These are phyloP conservation scores for Kazachstania sp. DNA, from an alignment of 1,139 yeast species.

Conservation along the genomic window DNA sequence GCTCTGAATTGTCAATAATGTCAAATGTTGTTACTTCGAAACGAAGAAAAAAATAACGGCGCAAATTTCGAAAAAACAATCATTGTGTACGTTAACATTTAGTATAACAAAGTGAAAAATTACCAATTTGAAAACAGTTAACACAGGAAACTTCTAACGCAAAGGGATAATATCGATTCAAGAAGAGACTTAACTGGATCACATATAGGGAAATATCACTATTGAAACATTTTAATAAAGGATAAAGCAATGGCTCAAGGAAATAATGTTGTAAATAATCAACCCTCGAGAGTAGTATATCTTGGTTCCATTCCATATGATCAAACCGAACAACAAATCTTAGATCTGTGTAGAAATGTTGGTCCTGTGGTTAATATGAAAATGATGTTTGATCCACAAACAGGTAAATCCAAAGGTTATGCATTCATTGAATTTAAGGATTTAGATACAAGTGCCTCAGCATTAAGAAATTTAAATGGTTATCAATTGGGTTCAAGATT, in stretches of 20 bases:
- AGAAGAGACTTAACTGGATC: too few species aligned
- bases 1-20: too few species aligned
- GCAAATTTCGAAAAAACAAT: too few species aligned
- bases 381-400: slow-evolving; percentile 74
- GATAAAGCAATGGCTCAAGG: slow-evolving; percentile 1
- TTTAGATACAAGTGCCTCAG: slow-evolving; percentile 77
- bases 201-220: too few species aligned
- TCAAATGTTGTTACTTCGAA: too few species aligned
- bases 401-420: slow-evolving; percentile 87
- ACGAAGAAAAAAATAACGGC: too few species aligned
- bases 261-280: slow-evolving; percentile 12
- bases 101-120: too few species aligned
- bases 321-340: slow-evolving; percentile 82
- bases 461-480: slow-evolving; percentile 80
- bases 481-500: slow-evolving; percentile 65
- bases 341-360: slow-evolving; percentile 35
- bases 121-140: too few species aligned
- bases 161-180: too few species aligned
- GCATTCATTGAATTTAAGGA: slow-evolving; percentile 78
- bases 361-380: slow-evolving; percentile 80
- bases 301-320: slow-evolving; percentile 65
- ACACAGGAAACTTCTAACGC: too few species aligned
- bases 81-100: too few species aligned
- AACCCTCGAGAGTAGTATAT: slow-evolving; percentile 42
- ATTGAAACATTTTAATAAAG: too few species aligned